Evolutionary conservation across 2,329 filamentous ascomycete species (phyloP).

Genomic region (Dothideomycetes sp.): DNA sequence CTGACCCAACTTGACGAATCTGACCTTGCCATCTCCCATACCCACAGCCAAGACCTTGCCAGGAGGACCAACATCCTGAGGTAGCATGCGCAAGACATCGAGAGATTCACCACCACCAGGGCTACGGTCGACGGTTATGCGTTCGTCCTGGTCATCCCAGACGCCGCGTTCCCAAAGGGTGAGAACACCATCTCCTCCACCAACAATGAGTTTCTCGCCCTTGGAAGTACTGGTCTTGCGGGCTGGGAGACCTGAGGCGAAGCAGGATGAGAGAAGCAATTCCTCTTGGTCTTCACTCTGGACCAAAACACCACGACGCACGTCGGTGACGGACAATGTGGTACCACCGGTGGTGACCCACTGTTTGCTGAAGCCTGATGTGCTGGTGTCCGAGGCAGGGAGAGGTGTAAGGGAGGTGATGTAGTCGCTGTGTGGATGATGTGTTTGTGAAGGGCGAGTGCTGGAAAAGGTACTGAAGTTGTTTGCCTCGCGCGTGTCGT

Average conservation of each 20-base stretch:
- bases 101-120: conserved; percentile 64
- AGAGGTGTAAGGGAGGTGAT: conserved; percentile 80
- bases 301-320: conserved; percentile 75
- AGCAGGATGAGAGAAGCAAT: conserved; percentile 72
- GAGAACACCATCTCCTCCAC: conserved; percentile 70
- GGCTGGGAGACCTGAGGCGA: conserved; percentile 67
- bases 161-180: conserved; percentile 90
- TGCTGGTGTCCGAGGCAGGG: conserved; percentile 69
- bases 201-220: conserved; percentile 66
- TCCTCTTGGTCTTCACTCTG: conserved; percentile 93
- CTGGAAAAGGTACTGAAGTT: conserved; percentile 35
- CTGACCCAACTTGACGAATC: conserved; percentile 63
- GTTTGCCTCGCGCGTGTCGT: conserved; percentile 56
- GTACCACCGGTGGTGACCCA: conserved; percentile 91
- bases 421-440: conserved; percentile 85
- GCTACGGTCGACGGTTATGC: conserved; percentile 61
- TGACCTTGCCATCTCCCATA: conserved; percentile 68
- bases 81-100: conserved; percentile 66
- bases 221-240: conserved; percentile 53
- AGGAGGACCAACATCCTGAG: conserved; percentile 55
- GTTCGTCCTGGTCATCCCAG: conserved; percentile 92
- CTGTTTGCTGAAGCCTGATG: conserved; percentile 83
- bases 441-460: conserved; percentile 64
- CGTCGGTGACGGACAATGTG: conserved; percentile 80
- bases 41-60: conserved; percentile 72